Evolutionary conservation across 2,329 filamentous ascomycete genomes (phyloP).

Genomic region (Pseudogymnoascus sp.): DNA sequence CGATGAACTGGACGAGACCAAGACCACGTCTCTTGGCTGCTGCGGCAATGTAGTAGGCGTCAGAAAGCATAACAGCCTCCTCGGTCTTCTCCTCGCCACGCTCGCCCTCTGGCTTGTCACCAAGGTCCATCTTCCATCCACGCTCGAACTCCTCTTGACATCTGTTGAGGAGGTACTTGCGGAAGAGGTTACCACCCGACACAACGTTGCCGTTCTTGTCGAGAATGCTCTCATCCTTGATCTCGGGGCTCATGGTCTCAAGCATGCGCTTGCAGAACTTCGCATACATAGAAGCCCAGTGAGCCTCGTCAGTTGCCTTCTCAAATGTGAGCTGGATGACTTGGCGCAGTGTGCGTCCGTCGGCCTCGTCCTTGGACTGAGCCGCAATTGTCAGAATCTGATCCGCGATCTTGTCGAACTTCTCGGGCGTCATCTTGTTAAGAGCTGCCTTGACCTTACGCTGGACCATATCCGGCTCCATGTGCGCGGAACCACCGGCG

Average conservation of each 20-base stretch:
- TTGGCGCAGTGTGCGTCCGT: constrained; percentile 89
- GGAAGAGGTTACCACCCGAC: constrained; percentile 87
- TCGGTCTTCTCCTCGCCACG: constrained; percentile 45
- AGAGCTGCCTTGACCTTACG: constrained; percentile 96
- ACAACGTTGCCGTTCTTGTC: constrained; percentile 87
- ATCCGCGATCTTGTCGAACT: constrained; percentile 91
- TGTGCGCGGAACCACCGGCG: constrained; percentile 44
- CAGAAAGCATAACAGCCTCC: constrained; percentile 78
- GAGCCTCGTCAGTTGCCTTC: constrained; percentile 95
- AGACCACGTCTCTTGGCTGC: constrained; percentile 94
- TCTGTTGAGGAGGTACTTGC: constrained; percentile 96
- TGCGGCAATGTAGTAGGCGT: constrained; percentile 91
- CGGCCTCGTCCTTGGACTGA: constrained; percentile 90
- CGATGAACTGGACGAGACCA: constrained; percentile 97
- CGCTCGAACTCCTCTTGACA: constrained; percentile 99
- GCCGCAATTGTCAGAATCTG: constrained; percentile 88
- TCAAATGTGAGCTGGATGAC: constrained; percentile 99
- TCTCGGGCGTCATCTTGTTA: constrained; percentile 99
- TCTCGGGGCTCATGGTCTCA: constrained; percentile 86
- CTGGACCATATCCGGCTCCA: constrained; percentile 90
- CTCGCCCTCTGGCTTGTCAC: constrained; percentile 66
- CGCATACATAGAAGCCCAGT: constrained; percentile 98
- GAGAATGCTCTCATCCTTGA: constrained; percentile 88
- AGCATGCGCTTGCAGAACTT: constrained; percentile 98
- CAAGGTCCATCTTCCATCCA: constrained; percentile 87